Evolutionary conservation across 495 filamentous ascomycete genomes (phyloP).

Genomic region (Penicillium desertorum): DNA sequence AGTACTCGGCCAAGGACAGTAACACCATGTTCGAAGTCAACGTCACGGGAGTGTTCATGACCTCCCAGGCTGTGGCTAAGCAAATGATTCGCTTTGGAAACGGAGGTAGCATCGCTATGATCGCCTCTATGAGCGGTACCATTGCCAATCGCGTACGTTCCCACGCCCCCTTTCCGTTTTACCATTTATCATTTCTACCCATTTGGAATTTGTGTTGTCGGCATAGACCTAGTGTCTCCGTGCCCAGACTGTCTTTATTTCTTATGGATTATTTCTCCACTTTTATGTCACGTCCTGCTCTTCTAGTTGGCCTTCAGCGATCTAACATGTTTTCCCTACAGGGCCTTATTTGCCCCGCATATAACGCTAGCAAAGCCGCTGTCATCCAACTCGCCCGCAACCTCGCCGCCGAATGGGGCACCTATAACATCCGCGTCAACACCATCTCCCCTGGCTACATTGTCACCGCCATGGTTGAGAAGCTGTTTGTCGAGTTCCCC

Average conservation of each 20-base stretch:
- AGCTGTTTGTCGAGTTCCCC: constrained; percentile 71
- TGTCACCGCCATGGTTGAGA: constrained; percentile 85
- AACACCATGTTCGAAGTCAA: constrained; percentile 73
- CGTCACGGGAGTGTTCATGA: constrained; percentile 76
- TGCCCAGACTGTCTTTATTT: neutral
- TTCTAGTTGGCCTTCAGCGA: neutral
- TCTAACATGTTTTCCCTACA: constrained; percentile 26
- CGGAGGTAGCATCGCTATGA: constrained; percentile 69
- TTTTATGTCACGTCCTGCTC: neutral
- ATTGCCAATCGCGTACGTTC: constrained; percentile 62
- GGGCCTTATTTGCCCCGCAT: constrained; percentile 74
- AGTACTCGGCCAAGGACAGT: constrained; percentile 66
- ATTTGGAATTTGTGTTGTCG: neutral
- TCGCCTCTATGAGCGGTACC: constrained; percentile 72
- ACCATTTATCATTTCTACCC: neutral
- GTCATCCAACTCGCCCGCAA: constrained; percentile 83
- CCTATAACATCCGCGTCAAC: constrained; percentile 87
- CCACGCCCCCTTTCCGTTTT: constrained; percentile 9
- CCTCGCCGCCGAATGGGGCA: constrained; percentile 86
- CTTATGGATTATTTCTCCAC: neutral
- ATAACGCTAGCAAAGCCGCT: constrained; percentile 88
- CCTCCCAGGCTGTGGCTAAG: constrained; percentile 66
- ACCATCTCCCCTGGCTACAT: constrained; percentile 95
- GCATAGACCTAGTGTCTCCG: neutral
- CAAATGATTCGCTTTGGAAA: constrained; percentile 74